phyloP scores from a whole-genome alignment of 2,329 filamentous ascomycete species.

The Diaporthe citrichinensis region DNA sequence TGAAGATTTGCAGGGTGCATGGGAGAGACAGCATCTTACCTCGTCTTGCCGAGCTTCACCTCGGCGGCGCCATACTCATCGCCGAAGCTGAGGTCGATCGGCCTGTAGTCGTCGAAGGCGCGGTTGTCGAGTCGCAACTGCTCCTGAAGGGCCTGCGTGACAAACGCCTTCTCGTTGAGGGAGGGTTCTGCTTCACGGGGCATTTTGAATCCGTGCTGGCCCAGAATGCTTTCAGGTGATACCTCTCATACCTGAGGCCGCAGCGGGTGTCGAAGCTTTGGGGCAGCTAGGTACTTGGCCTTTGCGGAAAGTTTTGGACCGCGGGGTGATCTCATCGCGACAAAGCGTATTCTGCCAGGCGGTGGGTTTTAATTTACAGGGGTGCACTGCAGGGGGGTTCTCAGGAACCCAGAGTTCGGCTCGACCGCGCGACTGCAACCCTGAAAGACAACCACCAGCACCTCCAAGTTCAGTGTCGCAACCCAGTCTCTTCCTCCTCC shows the following conservation, averaged over 20 bases:
- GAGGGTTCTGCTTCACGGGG: conserved; percentile 94
- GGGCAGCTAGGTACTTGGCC: not conserved
- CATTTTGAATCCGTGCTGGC: conserved; percentile 67
- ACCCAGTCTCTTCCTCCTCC: not conserved
- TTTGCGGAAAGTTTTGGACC: conserved; percentile 37
- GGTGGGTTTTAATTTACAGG: conserved; percentile 38
- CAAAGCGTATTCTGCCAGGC: conserved; percentile 37
- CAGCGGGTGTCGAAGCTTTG: conserved; percentile 22
- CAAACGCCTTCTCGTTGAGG: conserved; percentile 88
- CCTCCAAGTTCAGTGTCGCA: not conserved
- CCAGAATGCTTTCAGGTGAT: conserved; percentile 45
- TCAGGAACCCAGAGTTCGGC: conserved; percentile 30
- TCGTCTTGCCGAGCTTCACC: conserved; percentile 90
- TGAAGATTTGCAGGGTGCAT: not conserved
- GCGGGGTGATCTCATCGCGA: conserved; percentile 35
- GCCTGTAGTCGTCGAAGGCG: conserved; percentile 82
- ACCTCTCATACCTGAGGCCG: conserved; percentile 34
- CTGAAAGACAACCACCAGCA: conserved; percentile 19
- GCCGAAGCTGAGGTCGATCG: conserved; percentile 84
- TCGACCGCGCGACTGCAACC: conserved; percentile 33
- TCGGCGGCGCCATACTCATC: conserved; percentile 93
- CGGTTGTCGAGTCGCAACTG: conserved; percentile 88
- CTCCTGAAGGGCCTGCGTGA: conserved; percentile 85
- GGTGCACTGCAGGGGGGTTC: conserved; percentile 21
- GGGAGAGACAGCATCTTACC: conserved; percentile 63